phyloP scores from a whole-genome alignment of 2,329 filamentous ascomycete species.

The Blumeria hordei region DNA sequence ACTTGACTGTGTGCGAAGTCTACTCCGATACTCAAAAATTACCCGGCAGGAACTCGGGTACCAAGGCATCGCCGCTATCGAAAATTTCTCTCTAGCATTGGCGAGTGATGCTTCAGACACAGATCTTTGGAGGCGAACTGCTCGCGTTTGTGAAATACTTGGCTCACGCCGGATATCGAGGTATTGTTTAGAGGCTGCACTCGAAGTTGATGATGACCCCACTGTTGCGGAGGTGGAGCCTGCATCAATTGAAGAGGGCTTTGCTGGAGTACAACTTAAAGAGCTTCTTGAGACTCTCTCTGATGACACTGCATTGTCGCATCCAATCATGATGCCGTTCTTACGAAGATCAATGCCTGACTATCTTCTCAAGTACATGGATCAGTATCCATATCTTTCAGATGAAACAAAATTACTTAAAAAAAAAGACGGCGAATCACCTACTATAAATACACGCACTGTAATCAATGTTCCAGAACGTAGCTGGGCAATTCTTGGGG shows the following conservation, averaged over 20 bases:
- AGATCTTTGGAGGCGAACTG: conserved; percentile 36
- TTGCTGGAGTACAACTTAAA: conserved; percentile 37
- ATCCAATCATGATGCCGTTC: conserved; percentile 35
- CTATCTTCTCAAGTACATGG: conserved; percentile 27
- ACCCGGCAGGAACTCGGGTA: conserved; percentile 15
- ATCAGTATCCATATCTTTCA: conserved; percentile 37
- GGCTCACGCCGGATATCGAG: conserved; percentile 31
- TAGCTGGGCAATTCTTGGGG: conserved; percentile 12
- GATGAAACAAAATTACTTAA: conserved; percentile 19
- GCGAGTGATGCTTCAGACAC: conserved; percentile 43
- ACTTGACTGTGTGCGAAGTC: conserved; percentile 46
- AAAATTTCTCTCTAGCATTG: conserved; percentile 32
- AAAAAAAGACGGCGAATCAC: conserved; percentile 2
- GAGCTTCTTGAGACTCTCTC: conserved; percentile 26
- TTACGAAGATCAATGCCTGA: conserved; percentile 25
- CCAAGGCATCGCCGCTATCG: conserved; percentile 21
- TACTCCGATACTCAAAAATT: conserved; percentile 18
- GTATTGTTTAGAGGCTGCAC: conserved; percentile 39
- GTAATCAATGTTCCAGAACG: conserved; percentile 6
- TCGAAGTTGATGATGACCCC: conserved; percentile 43
- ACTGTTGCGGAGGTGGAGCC: conserved; percentile 36
- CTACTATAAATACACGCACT: background rate
- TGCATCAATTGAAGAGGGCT: conserved; percentile 35
- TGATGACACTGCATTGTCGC: conserved; percentile 31
- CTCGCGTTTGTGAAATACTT: conserved; percentile 32